Conservation (phyloP, 1,139 yeast species). For the Eremothecium cymbalariae region DNA sequence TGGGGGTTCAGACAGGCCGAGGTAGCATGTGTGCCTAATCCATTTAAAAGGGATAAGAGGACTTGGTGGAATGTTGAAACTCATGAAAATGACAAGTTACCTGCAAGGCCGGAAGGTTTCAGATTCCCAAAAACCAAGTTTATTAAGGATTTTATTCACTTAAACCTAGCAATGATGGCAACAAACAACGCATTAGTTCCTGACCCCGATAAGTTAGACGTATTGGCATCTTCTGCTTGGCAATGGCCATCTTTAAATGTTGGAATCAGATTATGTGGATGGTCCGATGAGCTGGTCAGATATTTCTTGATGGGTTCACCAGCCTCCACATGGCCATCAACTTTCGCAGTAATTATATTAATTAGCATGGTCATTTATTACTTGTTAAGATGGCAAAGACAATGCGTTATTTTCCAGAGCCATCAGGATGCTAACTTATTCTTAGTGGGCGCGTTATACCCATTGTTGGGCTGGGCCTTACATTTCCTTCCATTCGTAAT, state of each 20-base stretch:
- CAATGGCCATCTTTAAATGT: slow-evolving; percentile 94
- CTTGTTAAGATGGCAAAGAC: slow-evolving; percentile 91
- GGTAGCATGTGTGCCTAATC: slow-evolving; percentile 72
- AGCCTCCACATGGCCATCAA: slow-evolving; percentile 88
- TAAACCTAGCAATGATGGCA: slow-evolving; percentile 98
- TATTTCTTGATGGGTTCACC: slow-evolving; percentile 92
- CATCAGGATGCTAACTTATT: slow-evolving; percentile 36
- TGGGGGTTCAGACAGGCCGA: slow-evolving; percentile 99
- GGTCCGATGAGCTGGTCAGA: slow-evolving; percentile 75
- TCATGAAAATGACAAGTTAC: slow-evolving; percentile 68
- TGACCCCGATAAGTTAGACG: slow-evolving; percentile 84
- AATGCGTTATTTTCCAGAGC: slow-evolving; percentile 52
- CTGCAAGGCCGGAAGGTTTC: slow-evolving; percentile 62
- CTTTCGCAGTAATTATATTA: slow-evolving; percentile 59
- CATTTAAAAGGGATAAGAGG: slow-evolving; percentile 78
- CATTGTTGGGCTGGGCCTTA: slow-evolving; percentile 91
- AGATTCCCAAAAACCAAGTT: slow-evolving; percentile 76
- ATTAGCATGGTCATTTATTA: slow-evolving; percentile 48
- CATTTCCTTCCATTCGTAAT: slow-evolving; percentile 85
- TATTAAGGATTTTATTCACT: slow-evolving; percentile 80
- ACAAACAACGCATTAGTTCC: slow-evolving; percentile 95
- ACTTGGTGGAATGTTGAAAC: slow-evolving; percentile 98
- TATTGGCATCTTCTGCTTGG: slow-evolving; percentile 88
- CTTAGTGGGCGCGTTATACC: slow-evolving; percentile 78
- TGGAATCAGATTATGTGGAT: slow-evolving; percentile 92